Evolutionary conservation across 306 rosid genomes (phyloP).

Genomic region (Ziziphus jujuba): DNA sequence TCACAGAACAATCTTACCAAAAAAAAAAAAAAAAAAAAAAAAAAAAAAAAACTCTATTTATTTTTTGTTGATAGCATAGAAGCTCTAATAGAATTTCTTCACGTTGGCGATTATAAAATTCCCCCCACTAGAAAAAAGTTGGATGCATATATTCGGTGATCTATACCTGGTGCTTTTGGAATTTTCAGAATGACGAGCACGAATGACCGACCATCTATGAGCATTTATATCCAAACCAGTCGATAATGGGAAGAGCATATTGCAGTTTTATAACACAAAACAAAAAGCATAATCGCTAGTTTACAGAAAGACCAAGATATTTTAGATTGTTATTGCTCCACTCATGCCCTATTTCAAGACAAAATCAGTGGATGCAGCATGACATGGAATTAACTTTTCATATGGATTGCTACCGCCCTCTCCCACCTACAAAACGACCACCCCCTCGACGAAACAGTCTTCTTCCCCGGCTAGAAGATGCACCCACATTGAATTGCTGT

Average conservation of each 20-base stretch:
- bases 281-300: background rate
- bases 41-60: too few species aligned
- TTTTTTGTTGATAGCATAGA: too few species aligned
- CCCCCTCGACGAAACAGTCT: constrained; percentile 42
- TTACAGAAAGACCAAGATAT: constrained; percentile 3
- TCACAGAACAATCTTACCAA: too few species aligned
- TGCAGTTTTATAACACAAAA: background rate
- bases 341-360: background rate
- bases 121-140: too few species aligned
- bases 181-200: too few species aligned
- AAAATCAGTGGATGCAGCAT: background rate
- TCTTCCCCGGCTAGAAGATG: constrained; percentile 50
- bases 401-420: constrained; percentile 51
- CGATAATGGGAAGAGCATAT: background rate
- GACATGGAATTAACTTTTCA: constrained; percentile 25
- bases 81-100: too few species aligned
- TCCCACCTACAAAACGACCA: constrained; percentile 41
- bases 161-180: too few species aligned
- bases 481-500: constrained; percentile 47
- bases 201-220: too few species aligned
- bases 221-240: background rate
- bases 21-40: too few species aligned
- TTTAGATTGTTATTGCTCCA: constrained; percentile 15
- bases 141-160: too few species aligned
- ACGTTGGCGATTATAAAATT: too few species aligned